These are phyloP conservation scores for Paraleonurus japonicus DNA, from an alignment of 257 asterid genomes.

Conservation along the genomic window DNA sequence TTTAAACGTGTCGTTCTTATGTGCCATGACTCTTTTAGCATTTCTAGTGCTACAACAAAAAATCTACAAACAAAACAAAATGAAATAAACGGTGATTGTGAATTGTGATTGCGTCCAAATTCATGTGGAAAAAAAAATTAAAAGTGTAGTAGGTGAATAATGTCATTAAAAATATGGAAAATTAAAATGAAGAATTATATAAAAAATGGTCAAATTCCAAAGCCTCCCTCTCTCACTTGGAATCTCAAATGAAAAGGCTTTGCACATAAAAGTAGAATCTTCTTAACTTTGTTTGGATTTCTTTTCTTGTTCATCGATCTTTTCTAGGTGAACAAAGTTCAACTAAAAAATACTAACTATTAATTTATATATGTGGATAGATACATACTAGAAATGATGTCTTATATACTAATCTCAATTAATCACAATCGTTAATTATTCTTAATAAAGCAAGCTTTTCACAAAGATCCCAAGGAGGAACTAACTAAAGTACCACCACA, in stretches of 20 bases:
- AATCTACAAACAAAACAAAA: no score
- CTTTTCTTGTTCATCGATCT: conserved; percentile 45
- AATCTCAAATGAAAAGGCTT: conserved; percentile 32
- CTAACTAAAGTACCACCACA: conserved; percentile 26
- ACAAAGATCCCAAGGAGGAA: conserved; percentile 20
- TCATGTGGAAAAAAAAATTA: no score
- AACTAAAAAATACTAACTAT: conserved; percentile 8
- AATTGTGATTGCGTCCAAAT: no score
- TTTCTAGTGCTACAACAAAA: no score
- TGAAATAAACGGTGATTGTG: no score
- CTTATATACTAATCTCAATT: neutral
- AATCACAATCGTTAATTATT: neutral
- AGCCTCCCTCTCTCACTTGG: neutral
- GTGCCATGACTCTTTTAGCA: no score
- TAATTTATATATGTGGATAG: neutral
- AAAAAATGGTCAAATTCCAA: neutral
- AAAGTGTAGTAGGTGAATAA: neutral
- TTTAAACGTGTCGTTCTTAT: no score
- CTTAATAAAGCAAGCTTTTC: conserved; percentile 3
- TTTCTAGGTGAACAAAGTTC: conserved; percentile 37
- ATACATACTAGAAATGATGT: neutral
- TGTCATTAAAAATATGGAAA: neutral
- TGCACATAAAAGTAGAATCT: conserved; percentile 36
- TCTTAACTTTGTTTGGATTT: conserved; percentile 31
- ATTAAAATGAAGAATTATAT: neutral